phyloP scores from a whole-genome alignment of 139 green algal species.

The Chlamydomonas sp. region DNA sequence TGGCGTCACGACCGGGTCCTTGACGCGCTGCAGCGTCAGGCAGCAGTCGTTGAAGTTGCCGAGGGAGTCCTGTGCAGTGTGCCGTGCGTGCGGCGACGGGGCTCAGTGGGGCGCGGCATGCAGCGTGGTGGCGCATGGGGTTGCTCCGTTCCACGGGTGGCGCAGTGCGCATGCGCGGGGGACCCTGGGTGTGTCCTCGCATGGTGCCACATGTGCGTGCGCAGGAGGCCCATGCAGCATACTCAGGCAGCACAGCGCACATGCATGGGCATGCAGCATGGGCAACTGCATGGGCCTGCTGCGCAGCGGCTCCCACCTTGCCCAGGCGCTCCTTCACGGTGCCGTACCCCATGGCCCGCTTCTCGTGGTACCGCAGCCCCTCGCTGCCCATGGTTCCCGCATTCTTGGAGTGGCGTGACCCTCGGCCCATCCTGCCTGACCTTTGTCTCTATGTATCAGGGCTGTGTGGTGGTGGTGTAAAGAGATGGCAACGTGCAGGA shows the following conservation, averaged over 20 bases:
- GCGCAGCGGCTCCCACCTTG: constrained; percentile 54
- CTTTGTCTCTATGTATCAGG: too few relatives aligned
- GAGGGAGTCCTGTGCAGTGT: constrained; percentile 81
- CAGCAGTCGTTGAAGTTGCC: constrained; percentile 86
- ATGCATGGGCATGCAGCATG: background rate
- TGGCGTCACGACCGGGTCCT: constrained; percentile 79
- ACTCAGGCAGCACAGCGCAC: background rate
- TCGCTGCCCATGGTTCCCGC: constrained; percentile 81
- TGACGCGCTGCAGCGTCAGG: constrained; percentile 61
- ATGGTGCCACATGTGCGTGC: background rate
- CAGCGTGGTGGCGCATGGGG: too few relatives aligned
- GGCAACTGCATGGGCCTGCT: background rate
- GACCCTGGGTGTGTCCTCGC: background rate
- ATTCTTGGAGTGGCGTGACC: constrained; percentile 83
- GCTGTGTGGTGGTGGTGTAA: too few relatives aligned
- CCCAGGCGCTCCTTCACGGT: constrained; percentile 80
- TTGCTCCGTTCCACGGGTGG: too few relatives aligned
- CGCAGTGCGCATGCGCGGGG: background rate
- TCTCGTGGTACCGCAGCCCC: constrained; percentile 74
- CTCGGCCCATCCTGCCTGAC: constrained; percentile 44
- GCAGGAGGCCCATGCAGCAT: background rate
- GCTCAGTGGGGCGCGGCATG: too few relatives aligned
- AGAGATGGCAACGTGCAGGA: too few relatives aligned
- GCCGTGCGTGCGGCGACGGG: too few relatives aligned
- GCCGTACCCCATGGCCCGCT: constrained; percentile 70